Percentiles rank a stretch among this genome's conserved stretches.
phyloP scores from a whole-genome alignment of 352 stramenopile species.

The Phytopythium aichiense region DNA sequence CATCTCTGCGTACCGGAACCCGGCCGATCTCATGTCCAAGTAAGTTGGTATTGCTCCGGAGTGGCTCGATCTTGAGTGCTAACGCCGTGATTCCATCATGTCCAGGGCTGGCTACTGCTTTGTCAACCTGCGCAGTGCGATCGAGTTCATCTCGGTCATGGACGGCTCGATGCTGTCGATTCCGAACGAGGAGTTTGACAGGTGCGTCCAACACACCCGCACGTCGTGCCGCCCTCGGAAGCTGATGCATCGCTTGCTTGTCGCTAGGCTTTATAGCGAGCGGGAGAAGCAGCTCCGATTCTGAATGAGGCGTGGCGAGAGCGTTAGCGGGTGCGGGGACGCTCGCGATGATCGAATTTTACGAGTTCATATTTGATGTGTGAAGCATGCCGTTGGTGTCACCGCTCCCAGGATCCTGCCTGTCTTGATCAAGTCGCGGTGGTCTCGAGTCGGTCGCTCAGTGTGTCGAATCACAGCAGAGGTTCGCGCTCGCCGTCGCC shows the following conservation, averaged over 20 bases:
- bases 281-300: conserved; percentile 21
- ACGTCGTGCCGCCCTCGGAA: no score
- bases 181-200: conserved; percentile 71
- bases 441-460: not conserved
- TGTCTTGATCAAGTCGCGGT: no score
- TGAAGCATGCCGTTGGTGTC: not conserved
- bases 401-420: no score
- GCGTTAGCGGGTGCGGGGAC: not conserved
- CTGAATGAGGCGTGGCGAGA: not conserved
- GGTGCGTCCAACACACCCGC: conserved; percentile 18
- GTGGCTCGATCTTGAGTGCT: not conserved
- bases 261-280: conserved; percentile 31
- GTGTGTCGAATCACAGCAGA: not conserved
- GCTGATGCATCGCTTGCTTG: not conserved
- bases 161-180: conserved; percentile 84
- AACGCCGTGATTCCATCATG: conserved; percentile 2
- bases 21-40: conserved; percentile 89
- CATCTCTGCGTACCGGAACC: conserved; percentile 86
- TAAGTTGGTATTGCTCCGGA: conserved; percentile 13
- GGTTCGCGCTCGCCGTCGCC: conserved; percentile 2
- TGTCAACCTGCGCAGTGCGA: conserved; percentile 87
- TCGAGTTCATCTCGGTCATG: conserved; percentile 89
- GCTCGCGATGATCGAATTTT: not conserved
- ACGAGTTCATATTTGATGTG: not conserved
- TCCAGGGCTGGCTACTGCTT: conserved; percentile 88